Evolutionary conservation across 2,329 filamentous ascomycete genomes (phyloP), one percentile per base, ranked within the genome.

Genomic region (Pseudocercospora musae): DNA sequence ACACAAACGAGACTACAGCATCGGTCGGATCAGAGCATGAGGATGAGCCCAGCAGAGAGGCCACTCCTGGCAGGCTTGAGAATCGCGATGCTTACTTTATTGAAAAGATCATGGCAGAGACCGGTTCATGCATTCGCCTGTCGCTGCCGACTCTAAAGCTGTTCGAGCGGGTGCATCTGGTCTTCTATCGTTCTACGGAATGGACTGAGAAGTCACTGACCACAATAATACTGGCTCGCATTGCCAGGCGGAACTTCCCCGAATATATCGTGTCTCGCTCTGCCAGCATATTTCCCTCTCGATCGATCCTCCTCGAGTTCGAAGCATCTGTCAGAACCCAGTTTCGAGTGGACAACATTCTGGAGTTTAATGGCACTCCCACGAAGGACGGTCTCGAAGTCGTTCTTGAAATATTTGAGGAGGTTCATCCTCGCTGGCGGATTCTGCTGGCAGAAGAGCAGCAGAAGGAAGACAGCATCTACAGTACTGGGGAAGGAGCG

Each of bases 181-280:
- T 99, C 27, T 99, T 97, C 75, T 98, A 98, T 75, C 85, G 94
- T 62, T 97, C 93, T 9, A 96, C 92, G 0, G 91, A 96, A 74
- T 99, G 95, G 95, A 96, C 93, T 0, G 94, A 98, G 71, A 98
- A 96, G 75, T 97, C 94, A 1, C 80, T 99, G 13, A 98, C 92
- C 1, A 94, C 93, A 0, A 94, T 98, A 58, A 96, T 99, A 49
- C 83, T 99, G 4, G 91, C 95, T 7, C 93, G 94, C 66, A 96
- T 96, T 61, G 91, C 93, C 1, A 85, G 87, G 48, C 85, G 91
- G 37, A 95, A 93, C 73, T 99, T 97, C 67, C 93, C 94, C 0
- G 82, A 89, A 2, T 99, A 96, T 72, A 85, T 98, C 21, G 93
- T 98, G 4, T 96, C 90, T 63, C 87, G 95, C 33, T 96, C 92